Percentiles rank a stretch among this genome's conserved stretches.
These are phyloP conservation scores for Coccomyxa sp. DNA, from an alignment of 139 green algal species.

Conservation along the genomic window DNA sequence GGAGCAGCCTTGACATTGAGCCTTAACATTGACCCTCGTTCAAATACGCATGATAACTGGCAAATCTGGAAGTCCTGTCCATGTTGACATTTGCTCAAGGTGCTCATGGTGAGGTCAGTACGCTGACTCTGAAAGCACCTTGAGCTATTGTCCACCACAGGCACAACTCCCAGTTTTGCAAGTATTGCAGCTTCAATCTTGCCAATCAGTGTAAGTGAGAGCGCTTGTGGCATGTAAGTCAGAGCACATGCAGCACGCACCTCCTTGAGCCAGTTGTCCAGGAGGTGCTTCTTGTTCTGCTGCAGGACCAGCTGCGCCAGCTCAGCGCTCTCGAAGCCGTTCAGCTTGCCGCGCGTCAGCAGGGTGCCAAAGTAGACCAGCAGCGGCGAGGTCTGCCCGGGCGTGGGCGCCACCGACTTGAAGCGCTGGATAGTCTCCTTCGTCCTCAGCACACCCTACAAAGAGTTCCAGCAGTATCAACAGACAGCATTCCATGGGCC, in stretches of 20 bases:
- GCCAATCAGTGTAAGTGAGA: neutral
- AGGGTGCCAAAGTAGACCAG: conserved; percentile 99
- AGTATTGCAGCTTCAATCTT: no score
- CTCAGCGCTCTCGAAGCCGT: conserved; percentile 89
- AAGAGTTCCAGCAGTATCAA: no score
- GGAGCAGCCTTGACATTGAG: no score
- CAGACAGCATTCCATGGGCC: neutral
- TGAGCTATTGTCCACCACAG: no score
- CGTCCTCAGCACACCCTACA: conserved; percentile 57
- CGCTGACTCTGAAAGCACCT: no score
- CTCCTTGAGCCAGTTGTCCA: conserved; percentile 93
- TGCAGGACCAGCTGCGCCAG: conserved; percentile 89
- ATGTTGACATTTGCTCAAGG: no score
- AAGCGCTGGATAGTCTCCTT: conserved; percentile 79
- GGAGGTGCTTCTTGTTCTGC: conserved; percentile 98
- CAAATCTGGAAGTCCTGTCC: no score
- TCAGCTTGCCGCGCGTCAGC: conserved; percentile 89
- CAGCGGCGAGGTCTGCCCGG: conserved; percentile 91
- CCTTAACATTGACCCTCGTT: no score
- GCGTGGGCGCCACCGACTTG: conserved; percentile 74
- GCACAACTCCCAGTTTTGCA: no score
- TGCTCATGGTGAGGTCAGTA: no score
- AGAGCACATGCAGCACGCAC: neutral
- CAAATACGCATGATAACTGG: no score
- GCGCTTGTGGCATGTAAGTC: neutral